Conservation (phyloP, 345 rosid species). For the Eucalyptus grandis region DNA sequence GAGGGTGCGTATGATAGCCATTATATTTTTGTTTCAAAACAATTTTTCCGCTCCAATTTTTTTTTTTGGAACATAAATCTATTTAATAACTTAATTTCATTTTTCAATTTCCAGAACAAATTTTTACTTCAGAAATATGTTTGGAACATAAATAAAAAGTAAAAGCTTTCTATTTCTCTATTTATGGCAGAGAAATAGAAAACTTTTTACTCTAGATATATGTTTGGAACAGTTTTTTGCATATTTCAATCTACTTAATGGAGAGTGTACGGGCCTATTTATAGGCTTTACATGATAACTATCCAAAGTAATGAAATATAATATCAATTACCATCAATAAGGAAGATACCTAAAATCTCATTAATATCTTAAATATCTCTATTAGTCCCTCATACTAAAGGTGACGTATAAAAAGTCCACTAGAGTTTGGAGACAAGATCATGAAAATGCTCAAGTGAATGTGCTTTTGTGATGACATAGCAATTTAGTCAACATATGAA, state of each 20-base stretch:
- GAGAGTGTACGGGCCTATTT: neutral
- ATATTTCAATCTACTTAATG: neutral
- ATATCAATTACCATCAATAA: neutral
- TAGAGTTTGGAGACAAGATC: neutral
- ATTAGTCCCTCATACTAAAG: too few relatives aligned
- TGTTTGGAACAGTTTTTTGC: neutral
- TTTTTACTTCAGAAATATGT: too few relatives aligned
- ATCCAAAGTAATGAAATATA: neutral
- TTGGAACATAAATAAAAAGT: too few relatives aligned
- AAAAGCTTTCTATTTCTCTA: too few relatives aligned
- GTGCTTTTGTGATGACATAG: neutral
- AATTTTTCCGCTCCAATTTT: rapidly evolving
- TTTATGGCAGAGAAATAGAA: too few relatives aligned
- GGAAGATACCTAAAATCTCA: neutral
- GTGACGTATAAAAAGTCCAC: neutral
- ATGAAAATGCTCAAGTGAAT: neutral
- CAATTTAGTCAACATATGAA: neutral
- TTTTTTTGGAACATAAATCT: too few relatives aligned
- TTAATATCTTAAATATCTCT: too few relatives aligned
- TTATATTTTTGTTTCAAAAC: too few relatives aligned
- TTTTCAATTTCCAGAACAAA: too few relatives aligned
- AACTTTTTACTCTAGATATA: too few relatives aligned
- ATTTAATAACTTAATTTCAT: too few relatives aligned
- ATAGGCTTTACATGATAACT: neutral
- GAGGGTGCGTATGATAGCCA: too few relatives aligned